Evolutionary conservation across 306 rosid genomes (phyloP), one percentile per base, ranked within the genome.

Genomic region (Cucurbita argyrosperma): DNA sequence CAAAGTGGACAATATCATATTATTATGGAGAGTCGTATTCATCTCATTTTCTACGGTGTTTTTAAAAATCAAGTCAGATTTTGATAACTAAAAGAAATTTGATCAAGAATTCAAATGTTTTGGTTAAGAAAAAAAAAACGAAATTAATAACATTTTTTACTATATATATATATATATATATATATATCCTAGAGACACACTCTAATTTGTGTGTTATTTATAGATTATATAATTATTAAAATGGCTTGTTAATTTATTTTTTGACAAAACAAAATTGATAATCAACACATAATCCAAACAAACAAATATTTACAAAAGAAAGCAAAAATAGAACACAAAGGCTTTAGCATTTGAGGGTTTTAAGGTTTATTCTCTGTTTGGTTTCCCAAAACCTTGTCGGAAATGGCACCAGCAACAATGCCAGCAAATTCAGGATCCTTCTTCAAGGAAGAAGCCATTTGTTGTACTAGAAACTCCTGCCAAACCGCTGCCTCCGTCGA

Each of bases 361-460:
- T 62, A 62, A 49, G 49, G 13, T 65, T 64, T 64, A 43, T 42
- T 43, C 54, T 67, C 39, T 68, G 42, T 68, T 84, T 82, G 73
- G 84, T 21, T 62, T 38, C 54, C 72, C 53, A 66, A 66, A 66
- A 42, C 53, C 39, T 66, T 11, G 39, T 86, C 87, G 2, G 96
- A 86, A 81, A 93, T 90, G 49, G 93, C 98, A 15, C 78, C 71
- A 16, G 96, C 90, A 77, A 92, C 85, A 26, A 90, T 88, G 39
- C 84, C 78, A 23, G 92, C 84, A 84, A 93, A 90, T 66, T 71
- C 89, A 71, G 96, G 90, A 80, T 93, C 93, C 62, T 78, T 82
- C 69, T 92, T 86, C 84, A 93, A 81, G 49, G 96, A 93, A 66
- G 86, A 83, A 57, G 93, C 90, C 98, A 93, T 88, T 81, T 86